Evolutionary conservation across 306 rosid genomes (phyloP).

Genomic region (Dryas alaskensis): DNA sequence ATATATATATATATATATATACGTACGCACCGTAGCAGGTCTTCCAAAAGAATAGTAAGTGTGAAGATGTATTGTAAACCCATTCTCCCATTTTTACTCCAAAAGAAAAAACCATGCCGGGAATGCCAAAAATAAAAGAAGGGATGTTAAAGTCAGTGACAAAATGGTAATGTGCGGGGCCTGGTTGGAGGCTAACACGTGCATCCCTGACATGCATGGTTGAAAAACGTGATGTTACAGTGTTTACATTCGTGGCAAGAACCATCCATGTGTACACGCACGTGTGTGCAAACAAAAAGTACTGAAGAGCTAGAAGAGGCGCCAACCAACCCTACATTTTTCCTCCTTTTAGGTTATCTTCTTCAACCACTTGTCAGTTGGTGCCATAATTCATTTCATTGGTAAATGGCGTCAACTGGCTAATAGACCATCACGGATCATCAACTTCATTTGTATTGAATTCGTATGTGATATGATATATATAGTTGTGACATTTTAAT

Average conservation of each 20-base stretch:
- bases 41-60: too few species aligned
- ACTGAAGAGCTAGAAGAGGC: background rate
- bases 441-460: background rate
- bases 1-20: too few species aligned
- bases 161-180: background rate
- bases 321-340: background rate
- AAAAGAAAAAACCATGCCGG: too few species aligned
- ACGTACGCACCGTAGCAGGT: too few species aligned
- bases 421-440: background rate
- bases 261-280: conserved; percentile 40
- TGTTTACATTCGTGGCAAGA: conserved; percentile 4
- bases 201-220: conserved; percentile 51
- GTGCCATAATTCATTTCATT: conserved; percentile 27
- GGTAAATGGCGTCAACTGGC: background rate
- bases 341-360: conserved; percentile 31
- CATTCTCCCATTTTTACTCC: too few species aligned
- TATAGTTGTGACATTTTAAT: too few species aligned
- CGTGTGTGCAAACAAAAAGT: conserved; percentile 30
- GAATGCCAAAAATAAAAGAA: background rate
- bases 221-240: conserved; percentile 35
- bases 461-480: too few species aligned
- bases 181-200: conserved; percentile 36
- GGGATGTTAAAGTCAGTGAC: background rate
- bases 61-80: too few species aligned
- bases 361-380: conserved; percentile 36